Base-by-base conservation (phyloP, 257 asterid species). In the Nemophila menziesii region DNA sequence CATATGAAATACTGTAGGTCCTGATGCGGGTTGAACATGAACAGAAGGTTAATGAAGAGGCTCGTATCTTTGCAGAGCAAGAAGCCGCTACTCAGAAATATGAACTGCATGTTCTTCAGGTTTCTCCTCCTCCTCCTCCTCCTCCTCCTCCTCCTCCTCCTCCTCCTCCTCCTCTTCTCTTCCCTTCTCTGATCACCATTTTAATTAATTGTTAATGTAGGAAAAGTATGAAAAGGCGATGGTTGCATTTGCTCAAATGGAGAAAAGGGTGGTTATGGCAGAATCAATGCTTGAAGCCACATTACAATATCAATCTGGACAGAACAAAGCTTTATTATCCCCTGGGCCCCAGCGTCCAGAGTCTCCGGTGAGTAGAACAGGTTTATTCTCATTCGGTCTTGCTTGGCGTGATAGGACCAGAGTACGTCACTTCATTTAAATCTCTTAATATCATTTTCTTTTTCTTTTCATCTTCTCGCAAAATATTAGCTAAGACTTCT, bases 241-340 rank as follows among this genome's bases (percentile, higher is more conserved):
- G 69, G 55, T 57, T 29, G 36, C 80, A 11, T 58, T 73, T 51
- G 55, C 71, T 48, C 65, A 67, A 54, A 73, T 78, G 94, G 93
- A 86, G 66, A 81, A 74, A 58, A 79, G 90, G 63, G 93, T 69
- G 52, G 82, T 86, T 57, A 76, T 81, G 92, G 93, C 96, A 10
- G 96, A 86, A 62, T 69, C 93, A 2, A 71, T 71, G 92, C 73
- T 86, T 57, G 89, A 86, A 72, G 96, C 96, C 11, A 81, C 96
- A 13, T 26, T 81, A 69, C 83, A 81, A 42, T 86, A 78, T 19
- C 81, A 86, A 86, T 65, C 86, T 44, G 93, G 94, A 55, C 93
- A 78, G 74, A 73, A 42, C 42, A 86, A 81, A 71, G 83, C 92
- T 46, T 18, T 56, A 38, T 57, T 84, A 44, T 78, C 92, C 53